These are phyloP conservation scores for Russula griseocarnosa DNA, from an alignment of 768 basidiomycete genomes.

Conservation along the genomic window DNA sequence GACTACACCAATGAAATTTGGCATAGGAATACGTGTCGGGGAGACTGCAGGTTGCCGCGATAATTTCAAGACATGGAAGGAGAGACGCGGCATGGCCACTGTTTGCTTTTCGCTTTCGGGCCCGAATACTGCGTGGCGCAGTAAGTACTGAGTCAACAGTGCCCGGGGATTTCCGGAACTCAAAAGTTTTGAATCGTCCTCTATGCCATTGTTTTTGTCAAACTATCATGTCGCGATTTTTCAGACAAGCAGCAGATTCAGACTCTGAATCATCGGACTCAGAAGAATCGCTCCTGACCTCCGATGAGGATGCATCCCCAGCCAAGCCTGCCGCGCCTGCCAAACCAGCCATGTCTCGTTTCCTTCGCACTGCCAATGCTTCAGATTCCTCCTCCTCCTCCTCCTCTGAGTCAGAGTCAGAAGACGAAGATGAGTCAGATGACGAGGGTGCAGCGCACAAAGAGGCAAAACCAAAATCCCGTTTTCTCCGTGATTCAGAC, in stretches of 20 bases:
- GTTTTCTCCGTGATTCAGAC: constrained; percentile 46
- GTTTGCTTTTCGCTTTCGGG: too few relatives aligned
- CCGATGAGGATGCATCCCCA: constrained; percentile 58
- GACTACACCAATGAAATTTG: neutral
- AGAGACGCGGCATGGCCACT: constrained; percentile 20
- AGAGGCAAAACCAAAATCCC: constrained; percentile 40
- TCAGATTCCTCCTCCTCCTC: constrained; percentile 43
- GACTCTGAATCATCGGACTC: constrained; percentile 75
- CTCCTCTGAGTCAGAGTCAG: constrained; percentile 39
- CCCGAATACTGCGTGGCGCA: neutral
- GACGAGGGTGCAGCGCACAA: constrained; percentile 41
- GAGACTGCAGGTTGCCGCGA: constrained; percentile 5
- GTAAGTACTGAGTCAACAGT: neutral
- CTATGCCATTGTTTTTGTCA: too few relatives aligned
- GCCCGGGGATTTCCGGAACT: constrained; percentile 27
- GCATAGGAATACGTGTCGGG: neutral
- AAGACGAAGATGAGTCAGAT: constrained; percentile 45
- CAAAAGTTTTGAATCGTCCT: constrained; percentile 16
- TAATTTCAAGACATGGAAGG: neutral
- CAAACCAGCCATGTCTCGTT: constrained; percentile 72
- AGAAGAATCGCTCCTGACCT: constrained; percentile 66
- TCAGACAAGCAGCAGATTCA: constrained; percentile 79
- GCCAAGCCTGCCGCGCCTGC: constrained; percentile 44
- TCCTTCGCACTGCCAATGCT: constrained; percentile 62
- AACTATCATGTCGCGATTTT: constrained; percentile 76